Conservation (phyloP, 1,284 basidiomycete species). For the Gomphus bonarii region DNA sequence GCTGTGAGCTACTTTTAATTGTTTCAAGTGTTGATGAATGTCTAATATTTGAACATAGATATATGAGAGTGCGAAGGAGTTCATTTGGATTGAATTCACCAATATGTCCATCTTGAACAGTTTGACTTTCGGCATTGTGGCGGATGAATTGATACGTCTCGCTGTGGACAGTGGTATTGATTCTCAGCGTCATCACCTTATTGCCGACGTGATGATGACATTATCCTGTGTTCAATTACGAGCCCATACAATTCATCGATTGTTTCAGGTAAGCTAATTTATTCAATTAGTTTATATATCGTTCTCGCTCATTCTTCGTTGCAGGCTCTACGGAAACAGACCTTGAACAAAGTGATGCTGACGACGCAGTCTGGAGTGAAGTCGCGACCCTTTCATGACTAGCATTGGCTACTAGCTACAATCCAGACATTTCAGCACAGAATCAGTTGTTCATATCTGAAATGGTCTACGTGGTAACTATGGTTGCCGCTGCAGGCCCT, state of each 20-base stretch:
- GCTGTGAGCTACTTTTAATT: slow-evolving; percentile 19
- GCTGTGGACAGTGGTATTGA: slow-evolving; percentile 76
- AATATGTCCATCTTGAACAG: slow-evolving; percentile 42
- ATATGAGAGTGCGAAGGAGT: slow-evolving; percentile 54
- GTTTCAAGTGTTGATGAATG: neutral
- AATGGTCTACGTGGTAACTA: slow-evolving; percentile 64
- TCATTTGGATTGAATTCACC: slow-evolving; percentile 68
- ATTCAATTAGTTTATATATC: neutral
- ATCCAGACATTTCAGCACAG: slow-evolving; percentile 48
- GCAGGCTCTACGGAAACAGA: neutral
- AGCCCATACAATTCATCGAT: slow-evolving; percentile 63
- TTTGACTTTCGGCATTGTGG: slow-evolving; percentile 53
- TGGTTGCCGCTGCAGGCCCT: slow-evolving; percentile 70
- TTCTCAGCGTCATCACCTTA: slow-evolving; percentile 62
- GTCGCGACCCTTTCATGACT: slow-evolving; percentile 48
- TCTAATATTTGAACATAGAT: slow-evolving; percentile 33
- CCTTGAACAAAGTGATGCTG: neutral
- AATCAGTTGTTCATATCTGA: slow-evolving; percentile 78
- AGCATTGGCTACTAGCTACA: slow-evolving; percentile 59
- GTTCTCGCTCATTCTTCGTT: neutral
- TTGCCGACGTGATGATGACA: slow-evolving; percentile 63
- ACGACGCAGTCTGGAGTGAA: neutral
- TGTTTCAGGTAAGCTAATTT: slow-evolving; percentile 24
- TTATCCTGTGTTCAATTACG: slow-evolving; percentile 70
- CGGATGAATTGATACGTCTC: slow-evolving; percentile 70